Evolutionary conservation across 139 green algal species (phyloP).

Genomic region (Tetradesmus lagerheimii): DNA sequence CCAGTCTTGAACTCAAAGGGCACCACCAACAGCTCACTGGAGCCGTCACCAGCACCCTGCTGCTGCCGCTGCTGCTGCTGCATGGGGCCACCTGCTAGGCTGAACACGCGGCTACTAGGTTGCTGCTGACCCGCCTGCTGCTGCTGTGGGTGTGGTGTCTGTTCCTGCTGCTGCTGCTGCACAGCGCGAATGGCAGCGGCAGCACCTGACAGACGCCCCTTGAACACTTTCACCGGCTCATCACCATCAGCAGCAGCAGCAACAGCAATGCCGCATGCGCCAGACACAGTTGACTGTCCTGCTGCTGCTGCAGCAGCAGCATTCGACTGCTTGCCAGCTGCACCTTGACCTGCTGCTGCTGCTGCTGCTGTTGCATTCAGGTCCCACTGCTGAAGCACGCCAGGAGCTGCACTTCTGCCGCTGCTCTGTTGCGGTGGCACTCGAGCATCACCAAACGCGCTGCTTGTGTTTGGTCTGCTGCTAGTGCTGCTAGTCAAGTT

Average conservation of each 20-base stretch:
- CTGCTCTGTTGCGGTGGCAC: constrained; percentile 6
- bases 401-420: neutral
- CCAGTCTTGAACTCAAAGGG: constrained; percentile 98
- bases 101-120: neutral
- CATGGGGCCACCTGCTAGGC: neutral
- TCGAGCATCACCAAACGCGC: neutral
- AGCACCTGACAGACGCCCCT: constrained; percentile 34
- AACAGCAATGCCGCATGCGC: neutral
- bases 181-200: constrained; percentile 25
- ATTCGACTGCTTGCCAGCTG: neutral
- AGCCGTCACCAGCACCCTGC: constrained; percentile 12
- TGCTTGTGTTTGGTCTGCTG: neutral
- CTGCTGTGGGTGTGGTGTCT: constrained; percentile 7
- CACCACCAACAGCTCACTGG: constrained; percentile 62
- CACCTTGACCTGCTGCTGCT: neutral
- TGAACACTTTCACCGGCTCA: constrained; percentile 31
- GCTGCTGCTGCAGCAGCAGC: constrained; percentile 17
- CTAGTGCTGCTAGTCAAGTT: neutral
- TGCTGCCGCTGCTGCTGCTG: constrained; percentile 45
- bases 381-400: constrained; percentile 18
- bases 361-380: constrained; percentile 37
- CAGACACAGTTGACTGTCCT: neutral
- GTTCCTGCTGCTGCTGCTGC: neutral
- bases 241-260: neutral
- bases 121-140: constrained; percentile 12